These are phyloP conservation scores for Linnemannia exigua DNA, from an alignment of 192 early-diverging fungal species.

Conservation along the genomic window DNA sequence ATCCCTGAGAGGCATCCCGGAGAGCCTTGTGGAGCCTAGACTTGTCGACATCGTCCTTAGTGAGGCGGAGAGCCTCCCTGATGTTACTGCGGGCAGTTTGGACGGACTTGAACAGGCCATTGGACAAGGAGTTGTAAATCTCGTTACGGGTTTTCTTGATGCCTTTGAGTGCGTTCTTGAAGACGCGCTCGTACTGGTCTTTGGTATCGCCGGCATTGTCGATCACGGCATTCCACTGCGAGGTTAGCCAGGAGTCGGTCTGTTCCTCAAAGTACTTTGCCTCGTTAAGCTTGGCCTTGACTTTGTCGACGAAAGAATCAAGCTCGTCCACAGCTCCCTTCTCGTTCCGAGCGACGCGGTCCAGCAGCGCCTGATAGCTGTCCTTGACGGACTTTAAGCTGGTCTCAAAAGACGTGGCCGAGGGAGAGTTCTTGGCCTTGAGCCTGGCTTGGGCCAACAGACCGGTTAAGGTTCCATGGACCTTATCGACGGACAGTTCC, in stretches of 20 bases:
- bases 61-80: constrained; percentile 8
- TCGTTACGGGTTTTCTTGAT: constrained; percentile 34
- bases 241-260: constrained; percentile 41
- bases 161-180: constrained; percentile 34
- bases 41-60: constrained; percentile 35
- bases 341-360: constrained; percentile 29
- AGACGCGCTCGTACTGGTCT: constrained; percentile 34
- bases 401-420: constrained; percentile 35
- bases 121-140: constrained; percentile 23
- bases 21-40: constrained; percentile 23
- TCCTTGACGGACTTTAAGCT: constrained; percentile 39
- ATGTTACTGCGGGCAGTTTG: constrained; percentile 21
- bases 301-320: constrained; percentile 25
- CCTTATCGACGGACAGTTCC: constrained; percentile 25
- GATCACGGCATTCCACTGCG: constrained; percentile 49
- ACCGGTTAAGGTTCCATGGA: constrained; percentile 20
- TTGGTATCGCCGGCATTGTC: constrained; percentile 41
- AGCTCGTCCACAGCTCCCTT: constrained; percentile 36
- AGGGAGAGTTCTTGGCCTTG: constrained; percentile 37
- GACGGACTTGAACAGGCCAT: constrained; percentile 25
- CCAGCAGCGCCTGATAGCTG: constrained; percentile 29
- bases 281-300: constrained; percentile 42
- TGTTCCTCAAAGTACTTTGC: constrained; percentile 54
- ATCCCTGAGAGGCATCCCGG: constrained; percentile 27
- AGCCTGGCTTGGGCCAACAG: constrained; percentile 26